phyloP scores from a whole-genome alignment of 2,329 filamentous ascomycete species.

The Venturia effusa region DNA sequence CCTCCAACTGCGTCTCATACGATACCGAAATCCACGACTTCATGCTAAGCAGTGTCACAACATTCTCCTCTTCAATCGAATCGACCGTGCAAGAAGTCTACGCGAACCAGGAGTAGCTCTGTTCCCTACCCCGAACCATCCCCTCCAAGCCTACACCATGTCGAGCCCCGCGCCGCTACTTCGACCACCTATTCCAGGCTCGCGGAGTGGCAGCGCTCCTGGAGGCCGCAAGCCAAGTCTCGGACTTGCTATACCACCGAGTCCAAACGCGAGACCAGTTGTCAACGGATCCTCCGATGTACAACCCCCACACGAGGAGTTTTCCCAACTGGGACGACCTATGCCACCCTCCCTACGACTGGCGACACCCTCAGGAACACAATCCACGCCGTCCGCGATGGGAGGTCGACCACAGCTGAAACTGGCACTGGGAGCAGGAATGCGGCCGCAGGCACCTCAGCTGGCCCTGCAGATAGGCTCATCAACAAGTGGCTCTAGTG shows the following conservation, averaged over 20 bases:
- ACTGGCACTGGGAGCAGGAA: background rate
- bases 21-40: background rate
- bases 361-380: constrained; percentile 79
- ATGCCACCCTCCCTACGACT: constrained; percentile 71
- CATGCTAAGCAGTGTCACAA: background rate
- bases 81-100: background rate
- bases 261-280: constrained; percentile 71
- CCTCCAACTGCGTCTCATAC: background rate
- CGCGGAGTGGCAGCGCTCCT: constrained; percentile 38
- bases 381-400: constrained; percentile 60
- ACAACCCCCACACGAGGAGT: constrained; percentile 20
- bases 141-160: constrained; percentile 35
- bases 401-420: constrained; percentile 34
- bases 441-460: constrained; percentile 31
- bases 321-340: constrained; percentile 37
- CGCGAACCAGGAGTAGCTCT: background rate
- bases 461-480: constrained; percentile 34
- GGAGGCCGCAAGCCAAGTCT: constrained; percentile 60
- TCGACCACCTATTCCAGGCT: constrained; percentile 69
- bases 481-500: constrained; percentile 62
- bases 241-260: constrained; percentile 82
- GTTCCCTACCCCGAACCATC: background rate
- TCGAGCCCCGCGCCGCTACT: constrained; percentile 70
- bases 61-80: background rate
- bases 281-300: constrained; percentile 44